A percentile compares a stretch with the other conserved stretches of the same genome.
phyloP scores from a whole-genome alignment of 495 filamentous ascomycete genomes.

The Wilcoxina mikolae region DNA sequence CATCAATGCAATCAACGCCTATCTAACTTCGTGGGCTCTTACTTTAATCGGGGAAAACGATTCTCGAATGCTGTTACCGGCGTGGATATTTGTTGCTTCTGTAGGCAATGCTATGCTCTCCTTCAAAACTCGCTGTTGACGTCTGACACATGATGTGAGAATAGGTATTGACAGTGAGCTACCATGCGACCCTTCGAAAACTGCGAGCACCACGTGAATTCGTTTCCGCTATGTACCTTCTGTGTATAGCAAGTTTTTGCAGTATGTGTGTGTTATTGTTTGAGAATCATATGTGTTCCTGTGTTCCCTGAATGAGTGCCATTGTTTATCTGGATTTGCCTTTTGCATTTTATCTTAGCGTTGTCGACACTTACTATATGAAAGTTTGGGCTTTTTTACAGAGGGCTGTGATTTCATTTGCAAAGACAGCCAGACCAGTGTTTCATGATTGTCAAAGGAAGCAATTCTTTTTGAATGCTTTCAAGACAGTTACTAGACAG shows the following conservation, averaged over 20 bases:
- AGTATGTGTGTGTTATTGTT: slow-evolving; percentile 23
- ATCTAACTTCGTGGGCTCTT: slow-evolving; percentile 65
- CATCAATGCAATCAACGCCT: slow-evolving; percentile 63
- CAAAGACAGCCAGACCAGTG: no score
- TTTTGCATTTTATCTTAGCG: background rate
- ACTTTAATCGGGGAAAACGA: slow-evolving; percentile 60
- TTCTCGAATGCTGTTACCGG: slow-evolving; percentile 62
- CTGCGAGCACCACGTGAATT: slow-evolving; percentile 36
- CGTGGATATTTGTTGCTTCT: slow-evolving; percentile 73
- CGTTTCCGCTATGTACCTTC: slow-evolving; percentile 17
- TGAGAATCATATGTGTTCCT: slow-evolving; percentile 21
- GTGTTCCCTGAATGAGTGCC: no score
- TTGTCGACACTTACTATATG: no score
- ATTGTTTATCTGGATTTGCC: background rate
- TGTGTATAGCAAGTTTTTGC: slow-evolving; percentile 23
- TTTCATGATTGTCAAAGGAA: no score
- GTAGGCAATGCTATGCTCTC: slow-evolving; percentile 35
- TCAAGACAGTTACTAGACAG: no score
- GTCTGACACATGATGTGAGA: background rate
- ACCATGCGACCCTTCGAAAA: slow-evolving; percentile 68
- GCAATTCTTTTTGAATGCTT: no score
- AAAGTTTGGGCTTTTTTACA: no score
- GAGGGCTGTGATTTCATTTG: no score
- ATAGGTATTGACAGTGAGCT: slow-evolving; percentile 60
- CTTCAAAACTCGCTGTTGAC: background rate